phyloP scores from a whole-genome alignment of 2,329 filamentous ascomycete species.

The Fusarium sp. region DNA sequence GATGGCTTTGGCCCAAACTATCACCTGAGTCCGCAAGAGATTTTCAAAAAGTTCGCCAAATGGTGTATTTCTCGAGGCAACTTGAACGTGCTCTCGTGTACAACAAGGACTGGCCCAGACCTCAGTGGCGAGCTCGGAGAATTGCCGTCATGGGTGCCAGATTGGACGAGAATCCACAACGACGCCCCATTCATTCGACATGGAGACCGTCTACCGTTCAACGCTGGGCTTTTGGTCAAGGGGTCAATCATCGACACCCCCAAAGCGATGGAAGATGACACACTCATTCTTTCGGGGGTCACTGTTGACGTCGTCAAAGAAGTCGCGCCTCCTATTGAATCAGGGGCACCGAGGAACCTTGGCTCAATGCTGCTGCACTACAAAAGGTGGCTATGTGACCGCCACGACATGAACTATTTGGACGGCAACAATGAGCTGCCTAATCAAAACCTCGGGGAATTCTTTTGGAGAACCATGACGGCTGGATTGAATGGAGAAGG shows the following conservation, averaged over 20 bases:
- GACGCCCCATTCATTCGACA: neutral
- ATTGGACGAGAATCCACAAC: neutral
- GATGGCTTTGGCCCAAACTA: neutral
- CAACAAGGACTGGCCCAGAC: neutral
- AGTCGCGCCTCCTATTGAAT: neutral
- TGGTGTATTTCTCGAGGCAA: neutral
- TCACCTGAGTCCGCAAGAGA: neutral
- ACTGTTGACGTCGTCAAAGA: neutral
- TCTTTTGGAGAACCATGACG: neutral
- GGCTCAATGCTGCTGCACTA: neutral
- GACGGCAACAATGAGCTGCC: too few relatives aligned
- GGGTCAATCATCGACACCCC: neutral
- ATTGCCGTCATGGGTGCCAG: neutral
- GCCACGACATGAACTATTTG: neutral
- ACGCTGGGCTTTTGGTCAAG: neutral
- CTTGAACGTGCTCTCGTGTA: neutral
- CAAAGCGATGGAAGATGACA: neutral
- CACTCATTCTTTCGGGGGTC: neutral
- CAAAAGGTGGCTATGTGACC: neutral
- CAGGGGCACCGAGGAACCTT: neutral
- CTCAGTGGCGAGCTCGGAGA: neutral
- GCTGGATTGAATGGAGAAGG: neutral
- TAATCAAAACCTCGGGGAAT: neutral
- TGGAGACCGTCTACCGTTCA: neutral
- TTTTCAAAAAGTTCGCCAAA: neutral